Base-by-base conservation (phyloP, 257 asterid genomes). In the Nicotiana otophora region DNA sequence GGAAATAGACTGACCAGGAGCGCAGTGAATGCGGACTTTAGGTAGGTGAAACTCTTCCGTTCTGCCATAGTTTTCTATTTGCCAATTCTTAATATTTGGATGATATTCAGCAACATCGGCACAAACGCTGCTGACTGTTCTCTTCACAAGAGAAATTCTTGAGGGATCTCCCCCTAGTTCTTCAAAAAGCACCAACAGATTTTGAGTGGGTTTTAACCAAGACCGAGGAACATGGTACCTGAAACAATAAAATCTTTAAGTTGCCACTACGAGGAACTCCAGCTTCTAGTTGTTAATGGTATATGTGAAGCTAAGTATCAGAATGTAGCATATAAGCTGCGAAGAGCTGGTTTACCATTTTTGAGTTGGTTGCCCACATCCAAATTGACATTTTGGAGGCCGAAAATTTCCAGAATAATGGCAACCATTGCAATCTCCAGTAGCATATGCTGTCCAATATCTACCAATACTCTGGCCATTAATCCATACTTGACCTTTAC, bases 201-300 rank as follows among this genome's bases (percentile, higher is more conserved):
- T 96, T 79, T 91, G 91, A 54, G 91, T 85, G 6, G 98, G 97
- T 86, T 92, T 94, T 76, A 94, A 86, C 97, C 97, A 96, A 83
- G 98, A 90, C 54, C 93, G 91, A 0, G 99, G 99, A 68, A 96
- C 88, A 86, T 92, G 98, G 82, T 96, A 94, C 97, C 99, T 95
- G 92, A 80, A 89, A 87, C 42, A 15, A 48, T 6, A 26, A 72
- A 48, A 75, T 7, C 23, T 75, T 23, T 16, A 26, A 51, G 63
- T 15, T 26, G 42, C 80, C 42, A 26, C 16, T 15, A 26, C 63
- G 26, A 74, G 80, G 26, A 74, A 34, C 63, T 51, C 80, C 63
- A 26, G 42, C 26, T 26, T 51, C 63, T 15, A 74, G 80, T 15
- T 26, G 4, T 15, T 15, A 26, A 15, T 51, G 39, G 63, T 75